Conservation (phyloP, 371 early-diverging fungal species). For the Massospora cicadina region DNA sequence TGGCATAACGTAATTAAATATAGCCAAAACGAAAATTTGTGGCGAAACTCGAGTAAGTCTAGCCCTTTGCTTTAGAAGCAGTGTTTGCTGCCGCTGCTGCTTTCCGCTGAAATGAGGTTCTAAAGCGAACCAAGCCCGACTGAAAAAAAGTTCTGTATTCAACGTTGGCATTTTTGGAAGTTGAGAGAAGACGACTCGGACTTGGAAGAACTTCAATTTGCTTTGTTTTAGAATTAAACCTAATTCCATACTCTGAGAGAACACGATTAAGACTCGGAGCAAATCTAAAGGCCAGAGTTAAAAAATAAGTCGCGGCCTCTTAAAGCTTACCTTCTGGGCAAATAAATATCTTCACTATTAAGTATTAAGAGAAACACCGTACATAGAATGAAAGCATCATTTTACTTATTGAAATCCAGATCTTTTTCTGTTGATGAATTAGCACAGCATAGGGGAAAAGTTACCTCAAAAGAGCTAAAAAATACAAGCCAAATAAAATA, state of each 20-base stretch:
- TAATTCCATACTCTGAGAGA: neutral
- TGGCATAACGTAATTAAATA: no score
- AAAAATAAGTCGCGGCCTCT: neutral
- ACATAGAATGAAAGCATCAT: neutral
- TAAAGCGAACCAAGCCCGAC: neutral
- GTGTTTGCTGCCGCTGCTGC: neutral
- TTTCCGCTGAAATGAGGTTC: neutral
- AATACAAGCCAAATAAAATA: neutral
- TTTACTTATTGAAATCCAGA: constrained; percentile 5
- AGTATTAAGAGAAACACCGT: neutral
- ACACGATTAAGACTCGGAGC: neutral
- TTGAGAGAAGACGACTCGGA: neutral
- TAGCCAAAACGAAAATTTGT: no score
- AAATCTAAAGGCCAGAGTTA: neutral
- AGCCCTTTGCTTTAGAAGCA: neutral
- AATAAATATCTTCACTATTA: constrained; percentile 1
- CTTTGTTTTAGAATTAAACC: constrained; percentile 1
- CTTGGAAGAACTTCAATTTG: neutral
- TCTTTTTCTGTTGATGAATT: neutral
- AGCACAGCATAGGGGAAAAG: neutral
- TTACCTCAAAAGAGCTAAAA: neutral
- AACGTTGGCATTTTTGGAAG: neutral
- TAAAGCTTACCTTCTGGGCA: neutral
- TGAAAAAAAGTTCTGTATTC: neutral
- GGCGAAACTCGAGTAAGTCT: no score